Base-by-base conservation (phyloP, 495 filamentous ascomycete genomes). In the Astrothelium subdiscretum region DNA sequence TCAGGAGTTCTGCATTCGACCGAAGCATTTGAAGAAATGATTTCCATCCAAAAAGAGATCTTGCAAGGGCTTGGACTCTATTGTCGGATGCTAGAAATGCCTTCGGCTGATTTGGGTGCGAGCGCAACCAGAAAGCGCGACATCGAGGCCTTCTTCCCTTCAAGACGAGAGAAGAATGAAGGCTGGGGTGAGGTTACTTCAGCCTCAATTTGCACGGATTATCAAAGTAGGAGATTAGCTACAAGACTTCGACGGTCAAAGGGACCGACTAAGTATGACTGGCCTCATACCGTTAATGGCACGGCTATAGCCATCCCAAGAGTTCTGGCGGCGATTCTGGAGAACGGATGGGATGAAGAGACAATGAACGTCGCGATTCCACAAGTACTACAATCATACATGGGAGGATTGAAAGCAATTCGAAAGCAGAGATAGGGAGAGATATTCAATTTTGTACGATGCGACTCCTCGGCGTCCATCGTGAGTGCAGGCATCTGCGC, bases 111-210 rank as follows among this genome's bases (percentile, higher is more conserved):
- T 73, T 83, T 98, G 0, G 94, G 94, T 59, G 92, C 92, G 3
- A 88, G 86, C 57, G 95, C 94, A 20, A 78, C 75, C 32, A 81
- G 94, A 44, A 98, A 98, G 75, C 76, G 83, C 52, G 94, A 98
- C 69, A 96, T 97, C 52, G 94, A 98, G 73, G 91, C 87, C 3
- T 91, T 86, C 66, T 97, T 98, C 78, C 95, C 95, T 0, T 92
- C 87, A 20, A 81, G 94, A 1, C 79, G 81, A 58, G 77, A 80
- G 32, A 76, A 82, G 20, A 85, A 91, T 71, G 82, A 85, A 29
- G 92, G 91, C 13, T 98, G 90, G 88, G 94, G 94, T 32, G 94
- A 98, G 73, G 89, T 98, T 12, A 95, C 92, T 0, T 90, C 85
- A 59, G 85, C 90, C 13, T 92, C 89, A 59, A 87, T 92, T 62